Evolutionary conservation across 306 rosid genomes (phyloP).

Genomic region (Pyrus bretschneideri): DNA sequence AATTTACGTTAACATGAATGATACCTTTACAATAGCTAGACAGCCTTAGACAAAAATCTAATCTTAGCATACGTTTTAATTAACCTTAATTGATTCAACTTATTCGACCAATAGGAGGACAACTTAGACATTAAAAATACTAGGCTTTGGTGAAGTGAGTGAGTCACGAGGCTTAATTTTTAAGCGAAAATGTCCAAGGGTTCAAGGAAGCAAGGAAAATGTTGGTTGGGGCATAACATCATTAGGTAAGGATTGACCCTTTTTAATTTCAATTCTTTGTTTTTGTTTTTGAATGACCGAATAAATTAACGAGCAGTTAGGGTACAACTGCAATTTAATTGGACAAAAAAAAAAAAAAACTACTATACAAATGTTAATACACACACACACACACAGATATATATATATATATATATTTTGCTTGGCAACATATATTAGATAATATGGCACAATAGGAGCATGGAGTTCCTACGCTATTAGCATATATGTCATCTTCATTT

Average conservation of each 20-base stretch:
- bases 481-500: conserved; percentile 5
- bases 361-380: not conserved
- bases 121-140: conserved; percentile 13
- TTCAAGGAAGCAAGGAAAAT: conserved; percentile 24
- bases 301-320: not conserved
- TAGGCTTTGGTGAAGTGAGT: conserved; percentile 48
- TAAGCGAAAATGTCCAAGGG: conserved; percentile 30
- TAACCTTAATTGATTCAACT: conserved; percentile 33
- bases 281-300: not conserved
- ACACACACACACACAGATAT: no score
- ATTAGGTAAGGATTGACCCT: conserved; percentile 31
- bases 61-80: conserved; percentile 12
- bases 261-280: conserved; percentile 9
- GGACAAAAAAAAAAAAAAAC: not conserved
- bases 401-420: no score
- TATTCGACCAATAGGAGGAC: conserved; percentile 29
- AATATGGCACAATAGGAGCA: not conserved
- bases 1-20: conserved; percentile 27
- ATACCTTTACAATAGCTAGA: conserved; percentile 18
- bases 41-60: conserved; percentile 9
- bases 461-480: not conserved
- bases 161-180: conserved; percentile 48
- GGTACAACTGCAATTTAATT: not conserved
- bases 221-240: conserved; percentile 55
- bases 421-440: no score